Conservation (phyloP, 2,329 filamentous ascomycete genomes). For the Microsporum audouinii region DNA sequence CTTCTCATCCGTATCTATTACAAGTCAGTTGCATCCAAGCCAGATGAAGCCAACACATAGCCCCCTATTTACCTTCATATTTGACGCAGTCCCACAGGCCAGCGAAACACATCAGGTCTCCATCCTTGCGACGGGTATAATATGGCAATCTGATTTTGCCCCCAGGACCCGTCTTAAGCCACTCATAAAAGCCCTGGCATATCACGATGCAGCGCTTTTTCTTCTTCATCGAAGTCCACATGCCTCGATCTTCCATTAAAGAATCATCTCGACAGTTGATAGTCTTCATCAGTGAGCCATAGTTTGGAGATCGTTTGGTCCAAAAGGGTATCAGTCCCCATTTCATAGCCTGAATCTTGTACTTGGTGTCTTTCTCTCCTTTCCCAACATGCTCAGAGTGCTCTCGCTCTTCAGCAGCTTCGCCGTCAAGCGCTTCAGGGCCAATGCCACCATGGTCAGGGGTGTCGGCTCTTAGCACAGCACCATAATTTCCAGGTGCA, state of each 20-base stretch:
- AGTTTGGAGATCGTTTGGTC: conserved; percentile 75
- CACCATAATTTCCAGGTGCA: conserved; percentile 71
- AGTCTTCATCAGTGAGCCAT: conserved; percentile 66
- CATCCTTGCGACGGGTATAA: conserved; percentile 71
- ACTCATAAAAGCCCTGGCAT: conserved; percentile 92
- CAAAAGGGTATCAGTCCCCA: conserved; percentile 93
- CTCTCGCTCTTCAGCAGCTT: conserved; percentile 16
- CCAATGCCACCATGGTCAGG: conserved; percentile 46
- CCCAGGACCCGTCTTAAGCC: conserved; percentile 64
- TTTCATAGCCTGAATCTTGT: conserved; percentile 85
- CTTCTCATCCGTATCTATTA: conserved; percentile 51
- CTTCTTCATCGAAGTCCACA: conserved; percentile 89
- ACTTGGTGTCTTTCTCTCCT: conserved; percentile 35
- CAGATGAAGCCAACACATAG: neutral
- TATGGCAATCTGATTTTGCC: conserved; percentile 75
- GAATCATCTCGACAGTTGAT: conserved; percentile 95
- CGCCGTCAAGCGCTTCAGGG: conserved; percentile 20
- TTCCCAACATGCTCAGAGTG: conserved; percentile 16
- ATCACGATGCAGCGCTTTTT: conserved; percentile 78
- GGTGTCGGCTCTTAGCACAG: conserved; percentile 71
- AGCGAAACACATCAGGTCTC: conserved; percentile 74
- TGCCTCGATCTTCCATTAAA: conserved; percentile 59
- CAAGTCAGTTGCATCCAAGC: neutral
- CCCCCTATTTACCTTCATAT: conserved; percentile 51
- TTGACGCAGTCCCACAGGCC: conserved; percentile 83